Conservation (phyloP, 106 monocot species). For the Phalaenopsis equestris region DNA sequence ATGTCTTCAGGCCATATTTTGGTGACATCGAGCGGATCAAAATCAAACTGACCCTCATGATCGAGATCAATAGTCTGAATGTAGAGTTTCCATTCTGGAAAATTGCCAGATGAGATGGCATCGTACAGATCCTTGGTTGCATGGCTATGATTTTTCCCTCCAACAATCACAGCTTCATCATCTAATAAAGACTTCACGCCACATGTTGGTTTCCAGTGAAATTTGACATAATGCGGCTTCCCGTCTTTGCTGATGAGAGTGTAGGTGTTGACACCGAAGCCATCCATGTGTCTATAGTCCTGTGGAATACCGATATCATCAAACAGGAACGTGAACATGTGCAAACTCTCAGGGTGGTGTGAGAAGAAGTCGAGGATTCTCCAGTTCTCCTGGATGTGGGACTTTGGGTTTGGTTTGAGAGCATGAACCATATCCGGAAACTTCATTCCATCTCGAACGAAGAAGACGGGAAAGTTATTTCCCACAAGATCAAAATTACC, state of each 20-base stretch:
- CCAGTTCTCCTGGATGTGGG: constrained; percentile 83
- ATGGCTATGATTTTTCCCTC: constrained; percentile 77
- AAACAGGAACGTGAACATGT: constrained; percentile 82
- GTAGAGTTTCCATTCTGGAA: constrained; percentile 79
- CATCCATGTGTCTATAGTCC: constrained; percentile 89
- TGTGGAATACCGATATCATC: constrained; percentile 72
- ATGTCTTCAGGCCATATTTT: constrained; percentile 89
- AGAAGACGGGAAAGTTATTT: constrained; percentile 87
- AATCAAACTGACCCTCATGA: constrained; percentile 71
- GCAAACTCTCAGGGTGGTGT: constrained; percentile 80
- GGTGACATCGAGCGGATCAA: constrained; percentile 87
- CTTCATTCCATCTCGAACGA: constrained; percentile 79
- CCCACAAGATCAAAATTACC: constrained; percentile 86
- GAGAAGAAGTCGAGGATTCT: constrained; percentile 86
- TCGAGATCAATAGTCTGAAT: constrained; percentile 75
- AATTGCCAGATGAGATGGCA: constrained; percentile 68
- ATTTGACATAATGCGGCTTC: constrained; percentile 71
- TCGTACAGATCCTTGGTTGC: constrained; percentile 80
- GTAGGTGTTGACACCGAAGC: constrained; percentile 77
- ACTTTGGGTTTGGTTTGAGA: constrained; percentile 78
- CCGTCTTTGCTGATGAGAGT: constrained; percentile 58
- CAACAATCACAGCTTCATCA: constrained; percentile 63
- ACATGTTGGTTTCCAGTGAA: constrained; percentile 86
- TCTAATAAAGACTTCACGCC: constrained; percentile 77
- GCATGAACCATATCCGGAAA: constrained; percentile 89